Evolutionary conservation across 1,284 basidiomycete species (phyloP), one percentile per base, ranked within the genome.

Genomic region (Singerocomus inundabilis): DNA sequence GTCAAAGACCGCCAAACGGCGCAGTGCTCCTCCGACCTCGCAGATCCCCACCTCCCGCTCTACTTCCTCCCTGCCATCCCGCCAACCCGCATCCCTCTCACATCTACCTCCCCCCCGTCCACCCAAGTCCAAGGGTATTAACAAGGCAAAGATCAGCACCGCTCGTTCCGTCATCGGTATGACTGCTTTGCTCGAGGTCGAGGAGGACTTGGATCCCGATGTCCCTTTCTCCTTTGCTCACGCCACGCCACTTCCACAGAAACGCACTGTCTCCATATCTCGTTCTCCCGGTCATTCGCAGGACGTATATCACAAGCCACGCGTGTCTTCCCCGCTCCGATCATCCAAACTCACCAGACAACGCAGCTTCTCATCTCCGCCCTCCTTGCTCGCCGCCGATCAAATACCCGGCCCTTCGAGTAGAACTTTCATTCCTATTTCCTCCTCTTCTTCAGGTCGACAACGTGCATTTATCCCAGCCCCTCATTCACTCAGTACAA

Each of bases 111-210:
- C 46, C 3, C 31, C 56, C 9, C 66, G 58, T 30, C 37, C 54
- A 28, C 39, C 55, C 43, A 67, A 66, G 43, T 50, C 56, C 25
- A 66, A 68, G 51, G 49, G 51, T 4, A 56, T 61, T 31, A 37
- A 34, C 39, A 70, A 66, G 44, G 52, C 59, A 46, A 70, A 67
- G 26, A 54, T 58, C 21, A 70, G 70, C 16, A 66, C 74, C 9
- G 64, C 63, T 1, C 73, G 73, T 48, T 72, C 76, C 38, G 77
- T 80, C 70, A 69, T 73, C 56, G 78, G 72, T 45, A 82, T 82
- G 80, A 62, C 76, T n/a, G 74, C 76, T 13, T 58, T 82, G 2
- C 64, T 82, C 16, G 81, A 82, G 56, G 79, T 80, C 52, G 80
- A 82, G 37, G 79, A 82, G 50, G 70, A 77, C 29, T 46, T 57